Evolutionary conservation across 2,329 filamentous ascomycete species (phyloP).

Genomic region (Sclerotinia borealis): DNA sequence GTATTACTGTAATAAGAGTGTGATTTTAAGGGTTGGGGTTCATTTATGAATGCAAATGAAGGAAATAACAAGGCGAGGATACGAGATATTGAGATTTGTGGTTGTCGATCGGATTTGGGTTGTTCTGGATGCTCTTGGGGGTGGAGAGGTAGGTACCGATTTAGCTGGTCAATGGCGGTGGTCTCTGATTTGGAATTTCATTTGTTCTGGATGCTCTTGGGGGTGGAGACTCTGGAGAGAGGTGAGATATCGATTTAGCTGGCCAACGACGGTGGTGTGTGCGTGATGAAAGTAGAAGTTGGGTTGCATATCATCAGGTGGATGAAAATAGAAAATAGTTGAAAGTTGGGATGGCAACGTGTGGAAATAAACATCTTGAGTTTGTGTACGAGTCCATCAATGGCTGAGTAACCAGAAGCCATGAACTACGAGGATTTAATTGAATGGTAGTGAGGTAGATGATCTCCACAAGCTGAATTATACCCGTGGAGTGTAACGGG

Average conservation of each 20-base stretch:
- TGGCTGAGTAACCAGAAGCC: neutral
- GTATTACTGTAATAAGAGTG: too few species aligned
- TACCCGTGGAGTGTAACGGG: neutral
- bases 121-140: neutral
- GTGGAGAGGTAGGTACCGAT: neutral
- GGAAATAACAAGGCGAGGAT: neutral
- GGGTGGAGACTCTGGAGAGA: too few species aligned
- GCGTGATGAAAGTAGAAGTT: neutral
- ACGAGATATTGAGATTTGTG: neutral
- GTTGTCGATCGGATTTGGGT: neutral
- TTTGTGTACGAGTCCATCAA: neutral
- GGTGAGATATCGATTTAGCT: neutral
- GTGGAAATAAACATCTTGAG: neutral
- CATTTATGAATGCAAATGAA: too few species aligned
- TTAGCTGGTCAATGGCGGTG: neutral
- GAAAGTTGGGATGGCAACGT: slow-evolving; percentile 2
- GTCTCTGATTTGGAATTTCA: too few species aligned
- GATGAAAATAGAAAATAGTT: neutral
- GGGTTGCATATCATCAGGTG: neutral
- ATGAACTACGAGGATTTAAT: neutral
- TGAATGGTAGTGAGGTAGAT: neutral
- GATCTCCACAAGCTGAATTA: neutral
- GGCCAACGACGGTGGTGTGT: neutral
- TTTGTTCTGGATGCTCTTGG: too few species aligned
- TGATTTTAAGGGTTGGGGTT: neutral